Base-by-base conservation (phyloP, 2,329 filamentous ascomycete species). In the Dactylonectria estremocensis region DNA sequence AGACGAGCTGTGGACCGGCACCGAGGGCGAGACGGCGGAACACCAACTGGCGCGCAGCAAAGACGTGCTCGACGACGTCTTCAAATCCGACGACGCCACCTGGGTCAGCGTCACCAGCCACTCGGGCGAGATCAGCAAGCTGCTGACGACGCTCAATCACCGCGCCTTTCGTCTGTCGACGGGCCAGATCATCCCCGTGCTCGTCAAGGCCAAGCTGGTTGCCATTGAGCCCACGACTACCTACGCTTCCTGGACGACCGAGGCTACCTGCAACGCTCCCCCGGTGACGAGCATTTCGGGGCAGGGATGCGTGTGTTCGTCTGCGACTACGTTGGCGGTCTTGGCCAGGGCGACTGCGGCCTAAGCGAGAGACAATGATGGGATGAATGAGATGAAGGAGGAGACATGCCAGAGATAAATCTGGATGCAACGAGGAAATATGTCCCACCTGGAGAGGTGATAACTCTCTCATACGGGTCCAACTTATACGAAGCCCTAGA, bases 101-200 rank as follows among this genome's bases (percentile, higher is more conserved):
- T 91, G 87, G 84, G 78, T 91, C 69, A 89, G 86, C 69, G 81
- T 91, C 66, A 91, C 88, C 1, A 88, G 84, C 60, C 90, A 92
- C 78, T 87, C 85, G 20, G 90, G 89, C 6, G 85, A 88, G 73
- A 89, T 90, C 71, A 75, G 74, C 11, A 83, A 80, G 61, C 79
- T 89, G 24, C 82, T 91, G 3, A 74, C 81, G 58, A 89, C 89
- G 0, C 79, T 93, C 4, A 86, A 86, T 57, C 91, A 93, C 73
- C 85, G 86, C n/a, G 70, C 80, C 3, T 93, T 93, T 76, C 78
- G 81, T 2, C 81, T 93, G 13, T 83, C 83, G n/a, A 94, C 92
- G 0, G 91, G 92, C 9, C 87, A 90, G 64, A 87, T 91, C 8
- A 91, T 93, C 31, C 91, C 91, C 0, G 89, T 92, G 2, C 83